A percentile compares a stretch with the other conserved stretches of the same genome.
Conservation (phyloP, 805 yeast species). For the Wickerhamiella brachini region DNA sequence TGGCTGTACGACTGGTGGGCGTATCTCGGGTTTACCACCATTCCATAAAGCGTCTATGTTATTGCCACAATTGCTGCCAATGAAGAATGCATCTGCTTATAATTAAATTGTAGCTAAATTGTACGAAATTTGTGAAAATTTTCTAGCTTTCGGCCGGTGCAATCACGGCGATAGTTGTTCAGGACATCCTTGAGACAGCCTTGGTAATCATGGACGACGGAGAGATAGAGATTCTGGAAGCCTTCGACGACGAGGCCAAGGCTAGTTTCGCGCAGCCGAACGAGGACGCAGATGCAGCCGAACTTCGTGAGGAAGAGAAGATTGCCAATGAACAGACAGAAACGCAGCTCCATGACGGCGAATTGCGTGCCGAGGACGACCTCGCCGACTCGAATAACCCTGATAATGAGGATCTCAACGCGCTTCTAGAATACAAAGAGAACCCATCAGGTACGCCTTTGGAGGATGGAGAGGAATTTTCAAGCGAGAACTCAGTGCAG, state of each 20-base stretch:
- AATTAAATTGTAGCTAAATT: too few relatives aligned
- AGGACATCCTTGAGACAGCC: too few relatives aligned
- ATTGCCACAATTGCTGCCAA: too few relatives aligned
- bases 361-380: background rate
- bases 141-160: too few relatives aligned
- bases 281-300: background rate
- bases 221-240: background rate
- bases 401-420: background rate
- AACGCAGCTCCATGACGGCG: too few relatives aligned
- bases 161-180: too few relatives aligned
- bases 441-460: background rate
- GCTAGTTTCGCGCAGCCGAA: background rate
- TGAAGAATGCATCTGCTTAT: too few relatives aligned
- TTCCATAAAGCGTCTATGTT: too few relatives aligned
- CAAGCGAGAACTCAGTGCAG: background rate
- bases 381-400: background rate
- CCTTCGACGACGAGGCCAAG: background rate
- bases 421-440: background rate
- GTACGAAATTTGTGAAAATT: too few relatives aligned
- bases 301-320: background rate
- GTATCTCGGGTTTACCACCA: background rate
- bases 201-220: background rate
- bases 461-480: background rate
- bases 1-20: constrained; percentile 1
- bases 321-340: background rate